Percentiles rank a stretch among this genome's conserved stretches.
Conservation (phyloP, 2,329 filamentous ascomycete species). For the Orbilia oligospora region DNA sequence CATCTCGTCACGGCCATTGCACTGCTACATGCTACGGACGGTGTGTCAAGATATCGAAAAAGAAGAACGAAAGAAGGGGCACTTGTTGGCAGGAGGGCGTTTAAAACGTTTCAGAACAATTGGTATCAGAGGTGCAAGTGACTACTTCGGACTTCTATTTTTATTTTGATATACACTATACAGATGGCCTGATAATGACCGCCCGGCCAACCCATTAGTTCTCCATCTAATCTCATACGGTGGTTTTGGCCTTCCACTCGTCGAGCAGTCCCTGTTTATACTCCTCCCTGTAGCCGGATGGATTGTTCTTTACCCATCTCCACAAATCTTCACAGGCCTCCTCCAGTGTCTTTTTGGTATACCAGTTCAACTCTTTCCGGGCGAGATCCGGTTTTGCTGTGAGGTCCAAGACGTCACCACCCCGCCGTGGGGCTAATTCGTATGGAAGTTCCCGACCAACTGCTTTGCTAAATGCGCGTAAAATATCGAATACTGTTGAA, state of each 20-base stretch:
- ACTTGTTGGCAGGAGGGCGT: slow-evolving; percentile 11
- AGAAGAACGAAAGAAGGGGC: background rate
- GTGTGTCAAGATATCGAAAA: slow-evolving; percentile 8
- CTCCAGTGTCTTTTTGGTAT: slow-evolving; percentile 89
- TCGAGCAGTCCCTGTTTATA: slow-evolving; percentile 85
- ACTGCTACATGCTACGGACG: background rate
- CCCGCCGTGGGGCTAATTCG: slow-evolving; percentile 83
- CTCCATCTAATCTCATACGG: background rate
- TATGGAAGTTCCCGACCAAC: slow-evolving; percentile 90
- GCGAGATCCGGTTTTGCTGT: slow-evolving; percentile 91
- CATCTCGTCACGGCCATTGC: slow-evolving; percentile 11
- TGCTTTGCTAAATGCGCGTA: slow-evolving; percentile 90
- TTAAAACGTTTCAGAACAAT: slow-evolving; percentile 26
- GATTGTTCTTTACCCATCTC: slow-evolving; percentile 98
- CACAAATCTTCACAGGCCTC: slow-evolving; percentile 94
- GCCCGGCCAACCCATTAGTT: background rate
- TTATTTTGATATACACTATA: slow-evolving; percentile 7
- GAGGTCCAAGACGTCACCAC: slow-evolving; percentile 92
- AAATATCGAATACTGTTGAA: slow-evolving; percentile 96
- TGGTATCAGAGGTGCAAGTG: slow-evolving; percentile 2
- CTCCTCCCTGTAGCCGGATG: slow-evolving; percentile 92
- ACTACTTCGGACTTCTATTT: slow-evolving; percentile 23
- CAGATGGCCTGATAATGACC: background rate
- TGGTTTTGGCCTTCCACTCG: slow-evolving; percentile 68
- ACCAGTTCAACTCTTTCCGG: slow-evolving; percentile 91